Percentiles rank a stretch among this genome's conserved stretches.
These are phyloP conservation scores for Chaetomiaceae sp. DNA, from an alignment of 2,329 filamentous ascomycete genomes.

Conservation along the genomic window DNA sequence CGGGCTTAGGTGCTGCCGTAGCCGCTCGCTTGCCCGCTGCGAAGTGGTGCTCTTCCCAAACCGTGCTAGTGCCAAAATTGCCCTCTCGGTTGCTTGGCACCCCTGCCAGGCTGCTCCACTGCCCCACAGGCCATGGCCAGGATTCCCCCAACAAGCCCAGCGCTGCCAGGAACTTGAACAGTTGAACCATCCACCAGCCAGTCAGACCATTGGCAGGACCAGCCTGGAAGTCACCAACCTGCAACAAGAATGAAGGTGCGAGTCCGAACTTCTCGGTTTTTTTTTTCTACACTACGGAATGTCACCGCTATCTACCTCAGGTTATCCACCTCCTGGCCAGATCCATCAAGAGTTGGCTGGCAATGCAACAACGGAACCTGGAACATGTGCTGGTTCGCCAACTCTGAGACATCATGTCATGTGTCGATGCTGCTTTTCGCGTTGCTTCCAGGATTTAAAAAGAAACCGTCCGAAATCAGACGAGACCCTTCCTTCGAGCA, in stretches of 20 bases:
- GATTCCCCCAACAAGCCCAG: neutral
- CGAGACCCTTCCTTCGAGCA: too few species aligned
- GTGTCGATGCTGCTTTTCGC: neutral
- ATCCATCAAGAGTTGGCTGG: neutral
- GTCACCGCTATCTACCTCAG: too few species aligned
- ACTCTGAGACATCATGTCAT: neutral
- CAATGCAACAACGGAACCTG: neutral
- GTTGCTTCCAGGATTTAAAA: too few species aligned
- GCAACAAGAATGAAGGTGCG: too few species aligned
- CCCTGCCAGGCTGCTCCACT: neutral
- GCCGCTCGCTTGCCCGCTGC: conserved; percentile 21
- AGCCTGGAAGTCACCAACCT: too few species aligned
- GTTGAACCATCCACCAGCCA: neutral
- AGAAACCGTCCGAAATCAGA: too few species aligned
- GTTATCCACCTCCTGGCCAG: too few species aligned
- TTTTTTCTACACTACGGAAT: too few species aligned
- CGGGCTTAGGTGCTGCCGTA: conserved; percentile 19
- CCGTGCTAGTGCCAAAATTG: conserved; percentile 20
- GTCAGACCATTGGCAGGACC: neutral
- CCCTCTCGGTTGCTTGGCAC: neutral
- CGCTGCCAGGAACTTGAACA: neutral
- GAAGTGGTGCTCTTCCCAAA: conserved; percentile 16
- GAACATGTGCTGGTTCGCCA: neutral
- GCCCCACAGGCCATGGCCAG: conserved; percentile 1
- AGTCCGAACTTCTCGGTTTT: too few species aligned